Evolutionary conservation across 176 grass and related monocot species (phyloP), one percentile per base, ranked within the genome.

Genomic region (Lolium perenne): DNA sequence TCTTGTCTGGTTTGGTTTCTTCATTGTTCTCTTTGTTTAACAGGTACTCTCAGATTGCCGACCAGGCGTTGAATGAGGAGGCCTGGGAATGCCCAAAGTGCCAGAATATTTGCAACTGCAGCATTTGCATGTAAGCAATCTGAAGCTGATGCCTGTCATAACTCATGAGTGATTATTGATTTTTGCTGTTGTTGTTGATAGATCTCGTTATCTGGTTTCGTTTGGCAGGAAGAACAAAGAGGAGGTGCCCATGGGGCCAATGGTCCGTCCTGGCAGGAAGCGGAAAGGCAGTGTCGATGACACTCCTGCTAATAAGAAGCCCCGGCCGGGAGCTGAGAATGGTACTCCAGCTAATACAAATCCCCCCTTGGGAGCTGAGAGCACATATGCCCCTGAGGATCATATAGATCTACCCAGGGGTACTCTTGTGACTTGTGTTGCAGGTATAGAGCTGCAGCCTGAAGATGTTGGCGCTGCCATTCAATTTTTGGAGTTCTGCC

Each of bases 401-500:
- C 20, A 78, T 35, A 83, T 73, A 43, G 71, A 78, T 35, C 56
- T 95, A 21, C 92, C 96, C 55, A 73, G 15, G 58, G 96, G 96
- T 29, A 88, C 56, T 32, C 51, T 56, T 8, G 60, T 94, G 56
- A 86, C 63, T 71, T 84, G 84, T 8, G 50, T 95, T 82, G 86
- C 71, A 64, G 91, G 83, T 29, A 67, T 60, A 82, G 82, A 92
- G 71, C 40, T 93, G 85, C 69, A 77, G 7, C 43, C 82, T 43
- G 78, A 94, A 61, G 79, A 95, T 87, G 81, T 92, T 66, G 93
- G 93, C 21, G 40, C 84, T 69, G 88, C 86, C 41, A 74, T 98
- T 63, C 93, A 95, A 80, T 95, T 98, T 72, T 45, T 88, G 43
- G 91, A 95, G 64, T 98, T 95, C 64, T 95, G 91, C 79, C 79